Base-by-base conservation (phyloP, 495 filamentous ascomycete genomes). In the Neurospora sp. region DNA sequence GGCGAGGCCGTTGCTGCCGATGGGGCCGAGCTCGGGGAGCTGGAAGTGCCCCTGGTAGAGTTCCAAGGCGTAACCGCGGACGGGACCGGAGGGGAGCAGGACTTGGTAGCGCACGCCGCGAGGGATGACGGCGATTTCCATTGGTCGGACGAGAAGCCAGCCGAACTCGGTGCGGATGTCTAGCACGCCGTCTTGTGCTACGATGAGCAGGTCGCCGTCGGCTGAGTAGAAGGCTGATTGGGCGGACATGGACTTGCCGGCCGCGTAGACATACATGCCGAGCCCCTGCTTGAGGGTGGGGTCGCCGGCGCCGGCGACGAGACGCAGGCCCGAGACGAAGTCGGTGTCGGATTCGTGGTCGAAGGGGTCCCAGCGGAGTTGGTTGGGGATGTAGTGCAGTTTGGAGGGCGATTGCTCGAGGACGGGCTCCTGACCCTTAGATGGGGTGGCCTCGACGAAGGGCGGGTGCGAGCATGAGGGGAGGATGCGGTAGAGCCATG, bases 401-500 rank as follows among this genome's bases (percentile, higher is more conserved):
- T 84, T 86, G 5, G 74, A 72, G 6, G 54, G 54, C 1, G 54
- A 66, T 66, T 35, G 54, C 54, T 66, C 54, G 7, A 66, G 27
- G 2, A 66, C 54, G 14, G 54, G 54, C 27, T 35, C 14, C 54
- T 66, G 27, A 4, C 6, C 54, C 1, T 85, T 59, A 59, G 74
- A 74, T 23, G 69, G 69, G 12, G 79, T 73, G 18, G 87, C 81
- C 0, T 87, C 82, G 35, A 85, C 81, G 14, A 97, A 97, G 70
- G 92, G 88, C 72, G 89, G 88, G 77, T 98, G 94, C 7, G 93
- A 88, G 48, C 93, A 93, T 0, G 92, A 88, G 42, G 94, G 94
- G 38, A 97, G 85, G 74, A 97, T 93, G 12, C 94, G 89, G 80
- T 98, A 97, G n/a, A 97, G 89, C 94, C 94, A 98, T 44, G 94